Evolutionary conservation across 225 moss, liverwort and hornwort genomes (phyloP).

Genomic region (Marchantia polymorpha): DNA sequence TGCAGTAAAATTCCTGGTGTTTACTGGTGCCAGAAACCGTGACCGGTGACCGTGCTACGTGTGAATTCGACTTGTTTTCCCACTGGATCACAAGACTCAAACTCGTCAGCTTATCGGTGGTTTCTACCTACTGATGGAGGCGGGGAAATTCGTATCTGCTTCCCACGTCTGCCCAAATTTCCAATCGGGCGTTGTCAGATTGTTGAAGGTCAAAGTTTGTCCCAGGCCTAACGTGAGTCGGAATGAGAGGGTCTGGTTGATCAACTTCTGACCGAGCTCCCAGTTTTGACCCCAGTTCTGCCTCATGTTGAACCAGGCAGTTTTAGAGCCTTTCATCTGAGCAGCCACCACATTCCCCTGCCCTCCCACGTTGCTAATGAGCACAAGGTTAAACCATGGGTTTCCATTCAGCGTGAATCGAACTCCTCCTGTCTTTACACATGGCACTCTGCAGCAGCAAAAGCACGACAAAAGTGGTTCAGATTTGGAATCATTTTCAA

Average conservation of each 20-base stretch:
- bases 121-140: background rate
- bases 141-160: constrained; percentile 10
- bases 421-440: constrained; percentile 25
- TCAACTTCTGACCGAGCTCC: constrained; percentile 13
- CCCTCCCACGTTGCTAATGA: constrained; percentile 33
- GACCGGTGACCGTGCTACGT: background rate
- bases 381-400: constrained; percentile 32
- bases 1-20: too few relatives aligned
- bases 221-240: constrained; percentile 12
- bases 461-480: background rate
- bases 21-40: background rate
- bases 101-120: background rate
- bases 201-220: background rate
- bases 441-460: constrained; percentile 21
- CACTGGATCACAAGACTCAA: background rate
- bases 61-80: background rate
- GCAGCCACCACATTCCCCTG: constrained; percentile 13
- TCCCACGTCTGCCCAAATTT: constrained; percentile 14
- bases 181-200: constrained; percentile 19
- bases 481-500: background rate
- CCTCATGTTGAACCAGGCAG: constrained; percentile 11
- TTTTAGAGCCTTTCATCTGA: constrained; percentile 12
- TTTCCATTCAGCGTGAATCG: constrained; percentile 24
- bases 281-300: constrained; percentile 36
- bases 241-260: constrained; percentile 26